A percentile compares a stretch with the other conserved stretches of the same genome.
These are phyloP conservation scores for Lathyrus aphaca DNA, from an alignment of 306 rosid genomes.

Conservation along the genomic window DNA sequence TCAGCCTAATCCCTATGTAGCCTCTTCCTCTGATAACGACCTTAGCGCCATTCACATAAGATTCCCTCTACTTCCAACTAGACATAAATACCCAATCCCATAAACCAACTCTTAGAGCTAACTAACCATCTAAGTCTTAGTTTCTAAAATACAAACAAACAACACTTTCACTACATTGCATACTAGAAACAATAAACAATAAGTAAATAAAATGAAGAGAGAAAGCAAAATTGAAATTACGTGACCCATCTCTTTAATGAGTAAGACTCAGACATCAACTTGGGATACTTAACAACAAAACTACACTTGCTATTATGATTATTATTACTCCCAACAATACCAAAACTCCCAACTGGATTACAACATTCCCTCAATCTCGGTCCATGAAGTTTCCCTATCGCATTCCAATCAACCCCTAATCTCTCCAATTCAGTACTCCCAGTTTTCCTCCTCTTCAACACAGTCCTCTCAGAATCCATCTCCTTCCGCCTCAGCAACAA, in stretches of 20 bases:
- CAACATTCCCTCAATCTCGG: slow-evolving; percentile 85
- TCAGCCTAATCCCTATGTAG: too few relatives aligned
- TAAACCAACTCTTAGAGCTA: slow-evolving; percentile 1
- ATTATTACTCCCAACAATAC: slow-evolving; percentile 41
- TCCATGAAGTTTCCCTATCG: slow-evolving; percentile 48
- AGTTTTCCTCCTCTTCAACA: slow-evolving; percentile 49
- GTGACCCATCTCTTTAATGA: slow-evolving; percentile 76
- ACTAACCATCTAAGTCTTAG: not conserved
- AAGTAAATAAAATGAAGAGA: slow-evolving; percentile 19
- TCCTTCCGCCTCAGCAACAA: not conserved
- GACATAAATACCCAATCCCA: slow-evolving; percentile 10
- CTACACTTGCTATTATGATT: slow-evolving; percentile 49
- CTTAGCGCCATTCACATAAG: not conserved
- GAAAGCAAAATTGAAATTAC: slow-evolving; percentile 39
- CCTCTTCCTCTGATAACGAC: too few relatives aligned
- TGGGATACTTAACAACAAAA: slow-evolving; percentile 48
- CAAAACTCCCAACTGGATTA: slow-evolving; percentile 32
- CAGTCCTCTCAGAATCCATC: slow-evolving; percentile 27
- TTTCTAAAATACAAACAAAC: slow-evolving; percentile 17
- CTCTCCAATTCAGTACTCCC: slow-evolving; percentile 69
- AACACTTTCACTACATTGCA: not conserved
- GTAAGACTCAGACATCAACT: slow-evolving; percentile 50
- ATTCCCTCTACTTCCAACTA: not conserved
- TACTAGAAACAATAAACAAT: not conserved
- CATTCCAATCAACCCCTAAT: slow-evolving; percentile 71